A percentile compares a stretch with the other conserved stretches of the same genome.
Evolutionary conservation across 2,329 filamentous ascomycete species (phyloP).

Genomic region (Dactylellina leptospora): DNA sequence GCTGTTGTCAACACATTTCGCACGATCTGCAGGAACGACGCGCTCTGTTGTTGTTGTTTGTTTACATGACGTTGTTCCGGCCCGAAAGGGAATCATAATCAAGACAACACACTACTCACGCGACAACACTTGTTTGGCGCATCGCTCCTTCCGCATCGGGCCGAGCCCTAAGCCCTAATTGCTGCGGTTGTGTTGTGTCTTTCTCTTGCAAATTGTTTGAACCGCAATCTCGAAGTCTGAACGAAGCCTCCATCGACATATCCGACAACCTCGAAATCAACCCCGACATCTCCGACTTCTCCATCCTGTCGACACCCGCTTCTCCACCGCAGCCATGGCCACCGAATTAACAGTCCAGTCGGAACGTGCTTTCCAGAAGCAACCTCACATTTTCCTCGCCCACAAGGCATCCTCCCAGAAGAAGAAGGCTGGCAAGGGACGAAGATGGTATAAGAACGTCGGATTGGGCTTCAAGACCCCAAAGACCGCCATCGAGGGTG

Average conservation of each 20-base stretch:
- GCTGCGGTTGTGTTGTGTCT: no score
- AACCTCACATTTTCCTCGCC: slow-evolving; percentile 99
- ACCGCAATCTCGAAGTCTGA: slow-evolving; percentile 37
- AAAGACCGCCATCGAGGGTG: slow-evolving; percentile 97
- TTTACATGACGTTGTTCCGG: slow-evolving; percentile 45
- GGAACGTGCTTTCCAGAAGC: slow-evolving; percentile 99
- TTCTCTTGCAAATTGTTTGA: slow-evolving; percentile 19
- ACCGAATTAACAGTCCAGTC: slow-evolving; percentile 99
- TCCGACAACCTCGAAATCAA: slow-evolving; percentile 21
- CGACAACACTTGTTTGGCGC: slow-evolving; percentile 19
- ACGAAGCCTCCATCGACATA: slow-evolving; percentile 35
- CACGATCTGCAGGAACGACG: slow-evolving; percentile 29
- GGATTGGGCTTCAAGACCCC: slow-evolving; percentile 99
- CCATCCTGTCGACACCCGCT: slow-evolving; percentile 57
- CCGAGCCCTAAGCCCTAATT: slow-evolving; percentile 46
- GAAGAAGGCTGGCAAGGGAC: slow-evolving; percentile 86
- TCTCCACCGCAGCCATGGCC: slow-evolving; percentile 76
- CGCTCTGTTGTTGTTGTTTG: slow-evolving; percentile 53
- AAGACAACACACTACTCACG: neutral
- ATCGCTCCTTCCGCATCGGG: neutral
- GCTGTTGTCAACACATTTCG: slow-evolving; percentile 50
- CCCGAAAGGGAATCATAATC: slow-evolving; percentile 13
- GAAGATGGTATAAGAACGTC: slow-evolving; percentile 99
- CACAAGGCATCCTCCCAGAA: slow-evolving; percentile 89
- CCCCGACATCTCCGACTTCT: slow-evolving; percentile 8